phyloP scores from a whole-genome alignment of 2,329 filamentous ascomycete genomes.

The Colletotrichum scovillei region DNA sequence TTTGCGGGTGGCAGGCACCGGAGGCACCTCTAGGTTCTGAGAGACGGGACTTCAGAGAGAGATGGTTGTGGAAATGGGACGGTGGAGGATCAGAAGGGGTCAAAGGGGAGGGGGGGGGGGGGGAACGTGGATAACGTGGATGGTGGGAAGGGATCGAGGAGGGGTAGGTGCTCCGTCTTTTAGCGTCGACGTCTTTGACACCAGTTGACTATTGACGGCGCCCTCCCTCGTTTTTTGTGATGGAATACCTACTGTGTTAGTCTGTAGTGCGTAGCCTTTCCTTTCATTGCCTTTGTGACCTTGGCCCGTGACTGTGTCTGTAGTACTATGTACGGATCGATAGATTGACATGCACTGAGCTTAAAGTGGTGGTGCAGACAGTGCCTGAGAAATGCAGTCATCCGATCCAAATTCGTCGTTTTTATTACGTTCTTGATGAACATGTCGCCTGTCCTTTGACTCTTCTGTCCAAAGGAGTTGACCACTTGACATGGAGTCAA shows the following conservation, averaged over 20 bases:
- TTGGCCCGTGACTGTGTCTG: neutral
- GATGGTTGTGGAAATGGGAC: neutral
- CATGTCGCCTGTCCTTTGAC: neutral
- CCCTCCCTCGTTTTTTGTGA: neutral
- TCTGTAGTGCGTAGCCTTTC: neutral
- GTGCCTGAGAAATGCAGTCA: neutral
- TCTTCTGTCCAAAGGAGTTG: no score
- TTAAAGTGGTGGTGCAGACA: no score
- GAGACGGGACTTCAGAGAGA: neutral
- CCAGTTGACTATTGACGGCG: neutral
- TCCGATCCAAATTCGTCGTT: neutral
- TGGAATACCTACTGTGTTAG: neutral
- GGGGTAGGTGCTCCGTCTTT: slow-evolving; percentile 17
- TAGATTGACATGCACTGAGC: neutral
- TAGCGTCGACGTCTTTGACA: slow-evolving; percentile 7
- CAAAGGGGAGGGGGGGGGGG: neutral
- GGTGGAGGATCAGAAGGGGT: neutral
- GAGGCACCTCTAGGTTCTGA: neutral
- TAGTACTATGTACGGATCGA: no score
- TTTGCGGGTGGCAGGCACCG: neutral
- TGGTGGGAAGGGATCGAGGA: slow-evolving; percentile 14
- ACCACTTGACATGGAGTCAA: no score
- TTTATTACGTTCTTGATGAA: neutral
- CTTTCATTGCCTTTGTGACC: neutral
- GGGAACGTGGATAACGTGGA: neutral